Evolutionary conservation across 208 protist species (phyloP), one percentile per base, ranked within the genome.

Genomic region (Leptomonas seymouri): DNA sequence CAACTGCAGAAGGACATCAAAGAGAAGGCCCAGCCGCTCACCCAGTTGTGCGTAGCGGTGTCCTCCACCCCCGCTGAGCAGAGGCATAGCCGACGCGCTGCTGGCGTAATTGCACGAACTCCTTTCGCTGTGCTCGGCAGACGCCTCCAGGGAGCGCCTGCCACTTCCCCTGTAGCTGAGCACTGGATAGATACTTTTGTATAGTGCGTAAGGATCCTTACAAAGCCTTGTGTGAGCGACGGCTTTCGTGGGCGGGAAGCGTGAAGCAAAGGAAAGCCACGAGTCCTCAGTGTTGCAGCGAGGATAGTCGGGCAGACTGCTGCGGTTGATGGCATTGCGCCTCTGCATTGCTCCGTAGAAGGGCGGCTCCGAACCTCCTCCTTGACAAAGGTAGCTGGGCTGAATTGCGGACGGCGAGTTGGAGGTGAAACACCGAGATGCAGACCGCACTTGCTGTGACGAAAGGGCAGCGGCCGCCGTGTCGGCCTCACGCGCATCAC

Each of bases 1-100:
- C 34, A 71, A 58, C 31, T 67, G 71, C 39, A 67, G 42, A 16
- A 77, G 60, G 42, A 77, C 42, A 30, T 77, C 71, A 39, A 77
- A 77, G 48, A 77, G 30, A 1, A 77, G 39, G 14, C 27, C 49
- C 12, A 67, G 56, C 7, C 64, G 71, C 39, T 71, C 64, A 25
- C 65, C 58, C 30, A 77, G 71, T 27, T 67, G 23, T 2, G 49
- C 25, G 64, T 77, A 71, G 34, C 34, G 34, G 25, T 48, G 30
- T 14, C 23, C 50, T 14, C 51, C 15, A 27, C 16, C 44, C 7
- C 59, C 61, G 59, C 51, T 54, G 16, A 56, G 54, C 61, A 78
- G 45, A 25, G 71, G 39, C 42, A 44, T 36, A 12, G 59, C 45
- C 39, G 41, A 48, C 15, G 48, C 23, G 45, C 45, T 54, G 31